phyloP scores from a whole-genome alignment of 306 rosid genomes.

The Lagenaria siceraria region DNA sequence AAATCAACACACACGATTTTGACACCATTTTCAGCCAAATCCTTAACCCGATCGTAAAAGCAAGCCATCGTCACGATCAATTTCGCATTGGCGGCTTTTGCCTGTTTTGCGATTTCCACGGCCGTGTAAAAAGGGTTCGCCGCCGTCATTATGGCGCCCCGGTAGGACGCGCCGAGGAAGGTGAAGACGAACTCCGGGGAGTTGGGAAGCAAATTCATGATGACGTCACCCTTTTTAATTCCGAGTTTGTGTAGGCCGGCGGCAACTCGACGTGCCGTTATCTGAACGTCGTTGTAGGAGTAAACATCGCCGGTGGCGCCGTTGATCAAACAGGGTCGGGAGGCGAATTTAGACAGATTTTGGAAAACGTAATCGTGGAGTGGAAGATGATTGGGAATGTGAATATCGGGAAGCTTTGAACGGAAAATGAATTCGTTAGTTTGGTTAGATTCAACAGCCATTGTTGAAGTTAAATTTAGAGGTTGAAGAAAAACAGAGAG shows the following conservation, averaged over 20 bases:
- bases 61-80: conserved; percentile 32
- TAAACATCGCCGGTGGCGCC: conserved; percentile 35
- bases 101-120: conserved; percentile 46
- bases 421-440: conserved; percentile 33
- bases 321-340: conserved; percentile 61
- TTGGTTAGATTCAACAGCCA: conserved; percentile 6
- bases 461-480: background rate
- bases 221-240: conserved; percentile 31
- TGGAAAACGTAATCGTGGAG: conserved; percentile 50
- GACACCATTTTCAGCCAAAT: background rate
- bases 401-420: conserved; percentile 61
- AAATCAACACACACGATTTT: conserved; percentile 32
- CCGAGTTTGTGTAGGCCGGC: conserved; percentile 35
- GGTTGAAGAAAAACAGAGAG: background rate
- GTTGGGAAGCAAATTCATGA: conserved; percentile 61
- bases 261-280: conserved; percentile 30
- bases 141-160: conserved; percentile 46
- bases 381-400: conserved; percentile 61
- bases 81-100: conserved; percentile 42
- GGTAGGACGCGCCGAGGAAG: conserved; percentile 46
- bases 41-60: conserved; percentile 47
- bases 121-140: conserved; percentile 65
- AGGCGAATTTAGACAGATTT: conserved; percentile 14
- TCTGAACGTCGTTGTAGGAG: conserved; percentile 40
- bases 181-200: conserved; percentile 62